phyloP scores from a whole-genome alignment of 2,329 filamentous ascomycete genomes.

The Trichoderma polysporum region DNA sequence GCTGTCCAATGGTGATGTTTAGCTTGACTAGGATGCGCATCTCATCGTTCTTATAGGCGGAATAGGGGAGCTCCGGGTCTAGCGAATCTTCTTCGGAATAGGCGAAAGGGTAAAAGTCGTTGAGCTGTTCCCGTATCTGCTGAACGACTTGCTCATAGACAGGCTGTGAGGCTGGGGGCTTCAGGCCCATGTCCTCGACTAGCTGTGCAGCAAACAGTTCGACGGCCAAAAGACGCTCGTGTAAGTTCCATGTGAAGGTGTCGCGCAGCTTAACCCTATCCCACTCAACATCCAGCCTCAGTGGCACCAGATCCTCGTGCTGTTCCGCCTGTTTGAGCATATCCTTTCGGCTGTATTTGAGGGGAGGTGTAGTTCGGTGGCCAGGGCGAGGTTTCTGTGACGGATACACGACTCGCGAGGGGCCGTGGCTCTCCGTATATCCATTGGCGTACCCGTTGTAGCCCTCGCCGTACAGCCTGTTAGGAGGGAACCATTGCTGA shows the following conservation, averaged over 20 bases:
- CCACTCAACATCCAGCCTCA: constrained; percentile 90
- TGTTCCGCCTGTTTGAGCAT: constrained; percentile 84
- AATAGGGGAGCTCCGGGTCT: constrained; percentile 86
- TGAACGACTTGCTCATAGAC: constrained; percentile 59
- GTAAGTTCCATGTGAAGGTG: constrained; percentile 97
- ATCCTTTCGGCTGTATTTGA: constrained; percentile 77
- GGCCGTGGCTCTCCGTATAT: constrained; percentile 68
- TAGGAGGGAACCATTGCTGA: constrained; percentile 55
- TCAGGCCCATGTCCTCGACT: constrained; percentile 84
- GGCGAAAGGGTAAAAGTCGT: constrained; percentile 90
- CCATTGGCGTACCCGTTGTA: constrained; percentile 90
- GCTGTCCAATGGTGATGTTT: constrained; percentile 94
- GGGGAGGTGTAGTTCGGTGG: constrained; percentile 68
- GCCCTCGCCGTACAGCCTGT: constrained; percentile 66
- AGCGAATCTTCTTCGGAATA: constrained; percentile 87
- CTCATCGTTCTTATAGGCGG: constrained; percentile 96
- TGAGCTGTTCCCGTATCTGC: constrained; percentile 84
- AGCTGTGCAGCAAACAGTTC: constrained; percentile 86
- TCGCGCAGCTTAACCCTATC: constrained; percentile 95
- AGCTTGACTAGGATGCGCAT: constrained; percentile 96
- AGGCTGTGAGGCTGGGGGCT: constrained; percentile 66
- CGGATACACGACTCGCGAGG: constrained; percentile 72
- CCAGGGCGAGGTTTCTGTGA: constrained; percentile 72
- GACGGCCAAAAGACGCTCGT: constrained; percentile 78
- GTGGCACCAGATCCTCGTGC: constrained; percentile 85